Evolutionary conservation across 495 filamentous ascomycete genomes (phyloP), one percentile per base, ranked within the genome.

Genomic region (Usnea hakonensis): DNA sequence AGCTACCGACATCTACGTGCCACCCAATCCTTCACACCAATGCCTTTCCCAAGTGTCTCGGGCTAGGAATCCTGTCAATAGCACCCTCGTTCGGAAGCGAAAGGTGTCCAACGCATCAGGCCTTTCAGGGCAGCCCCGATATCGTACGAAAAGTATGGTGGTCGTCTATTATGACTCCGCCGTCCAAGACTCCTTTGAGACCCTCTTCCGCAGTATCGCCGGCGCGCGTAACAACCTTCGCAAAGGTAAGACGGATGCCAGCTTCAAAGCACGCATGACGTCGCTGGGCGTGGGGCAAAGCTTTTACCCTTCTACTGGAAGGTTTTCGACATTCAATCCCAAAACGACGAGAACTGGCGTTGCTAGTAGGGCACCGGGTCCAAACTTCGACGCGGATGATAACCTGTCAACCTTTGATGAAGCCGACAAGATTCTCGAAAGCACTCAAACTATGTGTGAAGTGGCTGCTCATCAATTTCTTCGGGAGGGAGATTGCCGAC

Each of bases 151-250:
- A 59, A 85, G 83, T 63, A 91, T 90, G 82, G 85, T 95, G 60
- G 85, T 93, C 33, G 87, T 96, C 46, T 89, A 91, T 71, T 96
- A 95, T 72, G 91, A 96, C 70, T 88, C 88, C 67, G 85, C 89
- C 61, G 87, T 91, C 14, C 91, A 96, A 69, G 81, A 83, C 38
- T 79, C 83, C 8, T 89, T 96, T 62, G 91, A 95, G 70, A 78
- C 83, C 55, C 75, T 95, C 36, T 91, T 94, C 54, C 88, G 88
- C 62, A 82, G 86, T 60, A 87, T 96, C 52, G 88, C 87, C 50
- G 79, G 82, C n/a, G 85, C 87, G 43, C 79, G 91, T 64, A 95
- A 94, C 74, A 81, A 87, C 62, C 83, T 96, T 64, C 85, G 91
- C 57, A 90, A 90, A 69, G 90, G 84, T 57, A 91, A 88, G 73